phyloP scores from a whole-genome alignment of 129 eudicot genomes.

The Cynara cardunculus region DNA sequence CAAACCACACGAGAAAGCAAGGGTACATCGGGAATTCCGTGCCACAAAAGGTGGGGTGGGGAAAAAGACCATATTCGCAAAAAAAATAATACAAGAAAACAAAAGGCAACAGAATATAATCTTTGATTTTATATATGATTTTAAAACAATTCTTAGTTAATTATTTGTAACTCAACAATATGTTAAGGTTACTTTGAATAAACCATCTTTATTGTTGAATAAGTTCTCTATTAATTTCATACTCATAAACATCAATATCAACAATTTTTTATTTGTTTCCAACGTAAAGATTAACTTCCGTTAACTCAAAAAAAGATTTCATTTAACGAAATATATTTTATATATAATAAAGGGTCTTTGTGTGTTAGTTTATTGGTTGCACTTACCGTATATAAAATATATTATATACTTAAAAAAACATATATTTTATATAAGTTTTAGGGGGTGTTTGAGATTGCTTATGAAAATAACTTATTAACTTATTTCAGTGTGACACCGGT shows the following conservation, averaged over 20 bases:
- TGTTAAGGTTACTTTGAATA: not conserved
- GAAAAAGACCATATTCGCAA: constrained; percentile 7
- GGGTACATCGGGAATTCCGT: constrained; percentile 27
- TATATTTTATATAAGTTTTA: too few species aligned
- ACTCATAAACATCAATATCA: not conserved
- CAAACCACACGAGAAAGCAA: constrained; percentile 31
- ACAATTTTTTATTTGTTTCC: not conserved
- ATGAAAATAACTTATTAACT: too few species aligned
- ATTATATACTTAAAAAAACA: too few species aligned
- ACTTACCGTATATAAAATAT: too few species aligned
- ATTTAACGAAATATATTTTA: not conserved
- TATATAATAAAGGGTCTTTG: too few species aligned
- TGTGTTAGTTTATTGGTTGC: too few species aligned
- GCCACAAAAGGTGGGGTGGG: constrained; percentile 11
- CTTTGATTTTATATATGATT: not conserved
- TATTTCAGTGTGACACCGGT: too few species aligned
- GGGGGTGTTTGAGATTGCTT: too few species aligned
- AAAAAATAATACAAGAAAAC: not conserved
- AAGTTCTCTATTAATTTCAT: not conserved
- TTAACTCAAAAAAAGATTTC: not conserved
- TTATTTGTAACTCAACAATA: not conserved
- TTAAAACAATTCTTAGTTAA: not conserved
- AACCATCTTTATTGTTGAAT: not conserved
- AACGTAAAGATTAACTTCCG: not conserved
- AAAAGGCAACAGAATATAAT: not conserved